Conservation (phyloP, 164 flowering plant species). For the Aristolochia fimbriata region DNA sequence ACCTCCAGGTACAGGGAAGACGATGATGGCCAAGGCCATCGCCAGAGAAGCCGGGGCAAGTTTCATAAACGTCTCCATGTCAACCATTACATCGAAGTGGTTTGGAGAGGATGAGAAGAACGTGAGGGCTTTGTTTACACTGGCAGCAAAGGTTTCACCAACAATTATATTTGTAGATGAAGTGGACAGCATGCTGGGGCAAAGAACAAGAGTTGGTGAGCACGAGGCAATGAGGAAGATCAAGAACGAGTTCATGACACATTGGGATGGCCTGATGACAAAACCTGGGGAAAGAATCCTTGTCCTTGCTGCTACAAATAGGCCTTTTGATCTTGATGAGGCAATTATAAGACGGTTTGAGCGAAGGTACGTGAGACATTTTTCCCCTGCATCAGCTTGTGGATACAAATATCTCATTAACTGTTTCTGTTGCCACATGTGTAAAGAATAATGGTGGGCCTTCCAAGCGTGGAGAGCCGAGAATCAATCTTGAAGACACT, state of each 20-base stretch:
- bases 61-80: slow-evolving; percentile 97
- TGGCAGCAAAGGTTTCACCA: slow-evolving; percentile 93
- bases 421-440: slow-evolving; percentile 3
- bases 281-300: slow-evolving; percentile 75
- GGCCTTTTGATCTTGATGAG: slow-evolving; percentile 98
- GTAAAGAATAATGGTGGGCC: slow-evolving; percentile 77
- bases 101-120: slow-evolving; percentile 99
- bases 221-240: slow-evolving; percentile 97
- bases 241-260: slow-evolving; percentile 96
- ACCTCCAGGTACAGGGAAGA: slow-evolving; percentile 97
- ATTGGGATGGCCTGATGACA: slow-evolving; percentile 91
- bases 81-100: slow-evolving; percentile 96
- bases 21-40: slow-evolving; percentile 97
- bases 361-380: slow-evolving; percentile 44
- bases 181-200: slow-evolving; percentile 99
- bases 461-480: slow-evolving; percentile 68
- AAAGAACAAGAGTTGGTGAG: slow-evolving; percentile 77
- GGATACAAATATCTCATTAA: too few relatives aligned
- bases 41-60: slow-evolving; percentile 97
- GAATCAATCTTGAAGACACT: slow-evolving; percentile 68
- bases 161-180: slow-evolving; percentile 94
- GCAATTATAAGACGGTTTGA: slow-evolving; percentile 96
- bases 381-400: too few relatives aligned
- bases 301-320: slow-evolving; percentile 93
- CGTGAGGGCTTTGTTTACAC: slow-evolving; percentile 80